Evolutionary conservation across 495 filamentous ascomycete species (phyloP).

Genomic region (Penicillium cosmopolitanum): DNA sequence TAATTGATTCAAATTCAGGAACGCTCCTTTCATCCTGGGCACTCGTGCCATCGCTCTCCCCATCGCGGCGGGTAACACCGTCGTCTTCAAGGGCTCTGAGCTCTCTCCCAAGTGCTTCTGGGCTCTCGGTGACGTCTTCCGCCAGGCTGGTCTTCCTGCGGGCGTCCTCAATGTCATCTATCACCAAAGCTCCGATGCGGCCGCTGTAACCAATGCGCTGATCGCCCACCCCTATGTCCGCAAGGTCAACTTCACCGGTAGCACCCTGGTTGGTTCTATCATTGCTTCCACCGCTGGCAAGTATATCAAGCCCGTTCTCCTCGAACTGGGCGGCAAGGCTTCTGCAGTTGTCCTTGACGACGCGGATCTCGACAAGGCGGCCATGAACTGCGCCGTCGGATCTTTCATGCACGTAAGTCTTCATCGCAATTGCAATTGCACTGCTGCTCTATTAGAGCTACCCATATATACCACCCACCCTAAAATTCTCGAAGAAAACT

Average conservation of each 20-base stretch:
- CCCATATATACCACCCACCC: no score
- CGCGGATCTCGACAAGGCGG: slow-evolving; percentile 60
- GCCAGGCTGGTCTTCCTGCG: slow-evolving; percentile 70
- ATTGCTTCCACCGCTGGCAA: slow-evolving; percentile 58
- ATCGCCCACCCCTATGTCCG: slow-evolving; percentile 60
- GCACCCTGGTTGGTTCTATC: slow-evolving; percentile 57
- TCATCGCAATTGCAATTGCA: background rate
- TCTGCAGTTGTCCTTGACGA: slow-evolving; percentile 62
- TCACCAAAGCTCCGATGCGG: slow-evolving; percentile 55
- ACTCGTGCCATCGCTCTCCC: slow-evolving; percentile 71
- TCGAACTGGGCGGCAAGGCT: slow-evolving; percentile 67
- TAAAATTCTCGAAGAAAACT: no score
- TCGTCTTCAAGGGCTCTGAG: slow-evolving; percentile 78
- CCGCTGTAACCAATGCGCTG: slow-evolving; percentile 56
- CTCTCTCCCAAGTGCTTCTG: slow-evolving; percentile 75
- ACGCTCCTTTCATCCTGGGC: slow-evolving; percentile 66
- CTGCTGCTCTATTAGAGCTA: background rate
- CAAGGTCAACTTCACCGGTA: slow-evolving; percentile 68
- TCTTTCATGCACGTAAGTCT: slow-evolving; percentile 56
- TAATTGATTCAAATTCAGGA: slow-evolving; percentile 43
- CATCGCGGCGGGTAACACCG: slow-evolving; percentile 81
- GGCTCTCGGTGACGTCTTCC: slow-evolving; percentile 69
- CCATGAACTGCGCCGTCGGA: slow-evolving; percentile 52
- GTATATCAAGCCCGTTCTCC: slow-evolving; percentile 61
- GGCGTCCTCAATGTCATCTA: slow-evolving; percentile 61